Evolutionary conservation across 164 flowering plant genomes (phyloP), one percentile per base, ranked within the genome.

Genomic region (Annona cherimola): DNA sequence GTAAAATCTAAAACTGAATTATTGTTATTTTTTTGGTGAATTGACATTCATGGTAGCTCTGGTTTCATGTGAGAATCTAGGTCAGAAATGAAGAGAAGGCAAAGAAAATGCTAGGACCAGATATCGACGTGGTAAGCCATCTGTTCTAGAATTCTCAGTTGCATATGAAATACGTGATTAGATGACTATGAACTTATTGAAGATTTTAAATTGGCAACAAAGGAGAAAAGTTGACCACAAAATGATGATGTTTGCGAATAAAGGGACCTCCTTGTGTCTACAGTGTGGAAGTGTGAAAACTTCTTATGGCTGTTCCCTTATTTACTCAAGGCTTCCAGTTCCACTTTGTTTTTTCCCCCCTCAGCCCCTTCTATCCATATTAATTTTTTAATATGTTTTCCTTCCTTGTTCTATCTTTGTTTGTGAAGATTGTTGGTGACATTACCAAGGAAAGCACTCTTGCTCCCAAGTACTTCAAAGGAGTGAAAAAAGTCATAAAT

Each of bases 11-110:
- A 18, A 16, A 16, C 19, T 8, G 12, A 40, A 2, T 68, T 68
- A 67, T 45, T 68, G 76, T 16, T 7, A n/a, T 61, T 41, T 42
- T 61, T 39, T 19, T 70, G 71, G 18, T 12, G 2, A 9, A 41
- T 57, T 43, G 54, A 40, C 39, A 19, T 35, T 66, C 45, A 66
- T 66, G 54, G 42, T 40, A 42, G 41, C 20, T 70, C 43, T 7
- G 41, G 72, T 66, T 43, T 5, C 14, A 40, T 76, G 3, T 62
- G 39, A 14, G 40, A 66, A 40, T 3, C 72, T 90, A 95, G 99
- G 99, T 88, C 61, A 91, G 97, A 80, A 92, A 95, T 83, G 93
- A 88, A 79, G 99, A 91, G 80, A 95, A 95, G 81, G 99, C 98
- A 35, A 86, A 87, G 75, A 84, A 67, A 55, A 89, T 95, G 93